Percentiles rank a stretch among this genome's conserved stretches.
Evolutionary conservation across 2,329 filamentous ascomycete genomes (phyloP).

Genomic region (Sphaerulina vaccinii): DNA sequence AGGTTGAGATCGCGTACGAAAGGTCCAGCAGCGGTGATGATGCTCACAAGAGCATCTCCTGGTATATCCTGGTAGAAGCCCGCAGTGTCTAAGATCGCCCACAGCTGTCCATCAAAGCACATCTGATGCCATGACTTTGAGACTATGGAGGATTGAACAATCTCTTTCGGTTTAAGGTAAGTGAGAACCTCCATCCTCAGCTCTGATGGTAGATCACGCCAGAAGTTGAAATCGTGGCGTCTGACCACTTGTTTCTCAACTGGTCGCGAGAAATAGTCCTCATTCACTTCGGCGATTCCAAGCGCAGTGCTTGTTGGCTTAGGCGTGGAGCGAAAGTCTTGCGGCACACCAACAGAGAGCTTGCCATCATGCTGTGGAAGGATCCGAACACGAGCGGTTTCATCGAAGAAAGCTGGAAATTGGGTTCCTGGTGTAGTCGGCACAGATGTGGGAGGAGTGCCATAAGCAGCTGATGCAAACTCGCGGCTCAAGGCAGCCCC

Average conservation of each 20-base stretch:
- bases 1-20: slow-evolving; percentile 91
- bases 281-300: slow-evolving; percentile 39
- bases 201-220: slow-evolving; percentile 78
- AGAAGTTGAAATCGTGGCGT: slow-evolving; percentile 62
- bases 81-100: slow-evolving; percentile 73
- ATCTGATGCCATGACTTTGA: slow-evolving; percentile 75
- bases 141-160: slow-evolving; percentile 74
- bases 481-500: slow-evolving; percentile 57
- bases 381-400: slow-evolving; percentile 56
- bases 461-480: slow-evolving; percentile 56
- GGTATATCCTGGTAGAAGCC: slow-evolving; percentile 87
- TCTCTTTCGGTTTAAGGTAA: slow-evolving; percentile 74
- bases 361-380: slow-evolving; percentile 51
- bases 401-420: slow-evolving; percentile 51
- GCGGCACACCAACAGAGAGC: slow-evolving; percentile 62
- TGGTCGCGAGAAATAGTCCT: slow-evolving; percentile 48
- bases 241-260: slow-evolving; percentile 32
- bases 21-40: slow-evolving; percentile 80
- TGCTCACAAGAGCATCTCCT: slow-evolving; percentile 75
- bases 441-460: slow-evolving; percentile 56
- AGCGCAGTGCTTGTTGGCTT: slow-evolving; percentile 31
- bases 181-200: slow-evolving; percentile 74
- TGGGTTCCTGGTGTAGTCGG: slow-evolving; percentile 47
- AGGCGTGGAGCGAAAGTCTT: slow-evolving; percentile 56
- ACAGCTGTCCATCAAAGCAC: slow-evolving; percentile 94